Evolutionary conservation across 2,329 filamentous ascomycete genomes (phyloP).

Genomic region (Sordariomycetes sp.): DNA sequence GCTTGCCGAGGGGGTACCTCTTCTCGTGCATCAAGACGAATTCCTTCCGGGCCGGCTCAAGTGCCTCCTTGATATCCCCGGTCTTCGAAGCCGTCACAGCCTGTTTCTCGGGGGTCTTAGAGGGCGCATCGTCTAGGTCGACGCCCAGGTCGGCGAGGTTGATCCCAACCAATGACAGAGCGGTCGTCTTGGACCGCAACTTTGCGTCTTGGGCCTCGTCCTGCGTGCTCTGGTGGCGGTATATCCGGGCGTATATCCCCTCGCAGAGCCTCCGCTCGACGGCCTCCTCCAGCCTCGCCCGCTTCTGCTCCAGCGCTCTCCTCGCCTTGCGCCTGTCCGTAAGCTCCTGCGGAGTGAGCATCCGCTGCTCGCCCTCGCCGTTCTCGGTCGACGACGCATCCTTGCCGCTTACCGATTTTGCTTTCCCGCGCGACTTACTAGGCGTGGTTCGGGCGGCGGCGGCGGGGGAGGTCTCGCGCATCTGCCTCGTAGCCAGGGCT

Average conservation of each 20-base stretch:
- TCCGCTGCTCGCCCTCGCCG: constrained; percentile 48
- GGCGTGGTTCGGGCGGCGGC: constrained; percentile 37
- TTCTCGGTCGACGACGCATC: constrained; percentile 30
- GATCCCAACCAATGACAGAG: constrained; percentile 82
- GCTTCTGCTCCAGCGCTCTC: constrained; percentile 66
- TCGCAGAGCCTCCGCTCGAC: constrained; percentile 80
- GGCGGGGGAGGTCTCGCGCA: constrained; percentile 46
- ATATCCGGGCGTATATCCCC: constrained; percentile 76
- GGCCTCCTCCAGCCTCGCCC: constrained; percentile 69
- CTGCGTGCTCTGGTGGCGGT: constrained; percentile 79
- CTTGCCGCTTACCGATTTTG: constrained; percentile 37
- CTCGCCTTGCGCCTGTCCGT: constrained; percentile 66
- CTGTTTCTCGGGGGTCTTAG: constrained; percentile 30
- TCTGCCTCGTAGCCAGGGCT: constrained; percentile 61
- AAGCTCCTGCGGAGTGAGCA: constrained; percentile 82
- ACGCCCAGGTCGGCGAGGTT: constrained; percentile 74
- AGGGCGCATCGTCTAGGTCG: constrained; percentile 46
- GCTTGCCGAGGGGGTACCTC: constrained; percentile 75
- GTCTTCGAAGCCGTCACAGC: constrained; percentile 45
- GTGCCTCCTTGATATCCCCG: constrained; percentile 57
- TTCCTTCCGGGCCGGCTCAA: constrained; percentile 56
- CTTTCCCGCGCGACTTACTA: constrained; percentile 42
- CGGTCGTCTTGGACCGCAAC: constrained; percentile 83
- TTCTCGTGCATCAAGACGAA: constrained; percentile 75
- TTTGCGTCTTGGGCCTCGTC: constrained; percentile 95